A percentile compares a stretch with the other conserved stretches of the same genome.
phyloP scores from a whole-genome alignment of 257 asterid species.

The Coffea eugenioides region DNA sequence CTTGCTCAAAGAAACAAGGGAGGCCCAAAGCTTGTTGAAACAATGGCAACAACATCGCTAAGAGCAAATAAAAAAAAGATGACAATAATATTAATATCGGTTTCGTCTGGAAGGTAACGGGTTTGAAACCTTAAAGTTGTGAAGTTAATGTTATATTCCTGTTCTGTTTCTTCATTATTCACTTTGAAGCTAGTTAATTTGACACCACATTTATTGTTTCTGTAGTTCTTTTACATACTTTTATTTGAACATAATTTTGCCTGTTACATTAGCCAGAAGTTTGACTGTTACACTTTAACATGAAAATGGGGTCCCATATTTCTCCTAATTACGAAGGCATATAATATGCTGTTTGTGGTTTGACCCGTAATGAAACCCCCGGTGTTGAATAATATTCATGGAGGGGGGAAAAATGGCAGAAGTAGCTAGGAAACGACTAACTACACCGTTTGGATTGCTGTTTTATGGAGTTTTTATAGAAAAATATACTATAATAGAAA shows the following conservation, averaged over 20 bases:
- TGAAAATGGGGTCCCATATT: neutral
- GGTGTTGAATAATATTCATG: no score
- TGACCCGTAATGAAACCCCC: no score
- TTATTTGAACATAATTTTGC: neutral
- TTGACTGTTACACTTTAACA: no score
- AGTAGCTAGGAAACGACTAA: no score
- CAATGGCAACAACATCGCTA: neutral
- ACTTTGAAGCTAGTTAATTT: neutral
- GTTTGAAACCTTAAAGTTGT: neutral
- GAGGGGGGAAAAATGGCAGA: no score
- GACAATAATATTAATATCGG: no score
- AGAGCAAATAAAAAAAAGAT: no score
- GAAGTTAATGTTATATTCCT: neutral
- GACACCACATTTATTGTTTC: neutral
- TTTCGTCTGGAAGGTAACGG: neutral
- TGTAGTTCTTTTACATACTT: neutral
- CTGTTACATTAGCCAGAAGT: neutral
- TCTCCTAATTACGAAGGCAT: no score
- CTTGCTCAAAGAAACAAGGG: neutral
- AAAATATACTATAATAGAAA: no score
- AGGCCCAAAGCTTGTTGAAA: neutral
- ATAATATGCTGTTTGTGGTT: neutral
- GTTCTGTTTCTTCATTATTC: neutral
- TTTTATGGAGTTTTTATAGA: no score
- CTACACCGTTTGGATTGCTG: no score